phyloP scores from a whole-genome alignment of 495 filamentous ascomycete genomes.

The Penicillium silybi region DNA sequence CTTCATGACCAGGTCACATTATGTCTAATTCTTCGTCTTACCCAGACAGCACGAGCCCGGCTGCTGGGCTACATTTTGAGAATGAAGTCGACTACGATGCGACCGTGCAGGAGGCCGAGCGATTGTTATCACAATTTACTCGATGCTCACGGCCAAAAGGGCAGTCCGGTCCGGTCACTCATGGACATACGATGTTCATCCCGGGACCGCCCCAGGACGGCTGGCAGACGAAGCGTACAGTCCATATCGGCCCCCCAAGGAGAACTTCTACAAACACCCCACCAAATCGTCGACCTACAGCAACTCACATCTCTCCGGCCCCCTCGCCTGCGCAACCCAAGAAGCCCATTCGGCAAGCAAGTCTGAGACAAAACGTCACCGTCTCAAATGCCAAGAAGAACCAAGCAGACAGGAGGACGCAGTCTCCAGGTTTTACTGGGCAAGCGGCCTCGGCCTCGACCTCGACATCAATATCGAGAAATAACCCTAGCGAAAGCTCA shows the following conservation, averaged over 20 bases:
- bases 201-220: background rate
- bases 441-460: background rate
- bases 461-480: background rate
- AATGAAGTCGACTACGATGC: background rate
- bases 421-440: background rate
- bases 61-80: background rate
- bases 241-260: background rate
- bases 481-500: background rate
- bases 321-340: background rate
- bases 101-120: conserved; percentile 7
- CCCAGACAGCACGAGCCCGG: background rate
- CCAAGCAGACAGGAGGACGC: background rate
- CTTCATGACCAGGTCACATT: background rate
- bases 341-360: background rate
- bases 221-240: background rate
- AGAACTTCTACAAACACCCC: background rate
- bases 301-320: background rate
- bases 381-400: conserved; percentile 6
- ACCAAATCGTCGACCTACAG: background rate
- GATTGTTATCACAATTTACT: conserved; percentile 22
- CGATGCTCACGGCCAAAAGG: background rate
- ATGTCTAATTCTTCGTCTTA: background rate
- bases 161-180: background rate
- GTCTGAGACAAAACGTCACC: conserved; percentile 3
- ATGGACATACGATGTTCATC: conserved; percentile 7